Base-by-base conservation (phyloP, 2,329 filamentous ascomycete species). In the Fusarium domesticum region DNA sequence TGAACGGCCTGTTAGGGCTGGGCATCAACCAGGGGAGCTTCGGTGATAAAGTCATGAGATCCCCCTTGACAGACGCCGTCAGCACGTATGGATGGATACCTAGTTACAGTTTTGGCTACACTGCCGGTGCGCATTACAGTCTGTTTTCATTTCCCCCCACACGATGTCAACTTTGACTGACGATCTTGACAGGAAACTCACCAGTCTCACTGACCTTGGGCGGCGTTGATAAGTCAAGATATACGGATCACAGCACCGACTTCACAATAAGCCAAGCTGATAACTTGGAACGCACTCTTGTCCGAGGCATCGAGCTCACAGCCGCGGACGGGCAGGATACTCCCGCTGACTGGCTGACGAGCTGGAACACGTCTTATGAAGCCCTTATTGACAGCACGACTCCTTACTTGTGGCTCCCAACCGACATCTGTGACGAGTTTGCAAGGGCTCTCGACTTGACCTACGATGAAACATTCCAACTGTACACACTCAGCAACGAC, bases 71-170 rank as follows among this genome's bases (percentile, higher is more conserved):
- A 53, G 65, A 83, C 59, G 67, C 85, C 39, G 77, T 86, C 34
- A 76, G 82, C 58, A 65, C 74, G 10, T 72, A 76, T 44, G 77
- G 77, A 7, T 70, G 68, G 45, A 85, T 89, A 37, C 82, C 85
- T 1, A 89, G 85, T 61, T 74, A 87, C 50, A 87, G 83, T 33
- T 89, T 86, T 61, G 85, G 83, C 39, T 90, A 84, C 62, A 89
- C 86, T 4, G 85, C 85, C 32, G 87, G 87, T 14, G 84, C 84
- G n/a, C 76, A 77, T 49, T 89, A 89, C 59, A 75, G 83, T 83
- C 69, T 63, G 77, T 45, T 14, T n/a, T 28, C 19, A 12, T 28
- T 15, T 5, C 16, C 15, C 35, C 37, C 33, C 8, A 18, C 20
- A 16, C 14, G 23, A 4, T 17, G 7, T 42, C 10, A 17, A 7